Evolutionary conservation across 176 grass and related monocot species (phyloP).

Genomic region (Triticum timopheevii): DNA sequence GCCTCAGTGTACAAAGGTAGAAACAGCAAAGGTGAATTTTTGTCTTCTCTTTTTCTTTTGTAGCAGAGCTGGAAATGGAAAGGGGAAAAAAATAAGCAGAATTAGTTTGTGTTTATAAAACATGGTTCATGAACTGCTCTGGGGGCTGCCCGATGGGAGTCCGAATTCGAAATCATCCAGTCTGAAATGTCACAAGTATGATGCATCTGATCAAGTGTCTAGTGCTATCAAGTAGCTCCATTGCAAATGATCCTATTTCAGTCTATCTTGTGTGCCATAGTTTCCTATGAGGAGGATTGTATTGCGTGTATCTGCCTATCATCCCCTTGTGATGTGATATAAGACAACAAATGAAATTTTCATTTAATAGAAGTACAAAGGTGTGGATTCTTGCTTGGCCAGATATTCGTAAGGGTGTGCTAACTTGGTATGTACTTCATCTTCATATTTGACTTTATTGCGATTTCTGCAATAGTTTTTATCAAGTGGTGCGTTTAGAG

Average conservation of each 20-base stretch:
- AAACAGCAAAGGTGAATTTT: slow-evolving; percentile 56
- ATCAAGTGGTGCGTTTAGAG: slow-evolving; percentile 20
- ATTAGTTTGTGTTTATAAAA: slow-evolving; percentile 51
- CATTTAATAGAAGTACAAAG: background rate
- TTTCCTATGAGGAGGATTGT: slow-evolving; percentile 38
- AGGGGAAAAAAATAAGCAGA: slow-evolving; percentile 30
- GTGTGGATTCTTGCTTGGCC: slow-evolving; percentile 17
- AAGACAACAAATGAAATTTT: background rate
- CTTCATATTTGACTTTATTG: slow-evolving; percentile 32
- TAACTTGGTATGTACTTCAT: slow-evolving; percentile 18
- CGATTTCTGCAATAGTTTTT: background rate
- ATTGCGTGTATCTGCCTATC: slow-evolving; percentile 49
- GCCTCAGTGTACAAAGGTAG: slow-evolving; percentile 53
- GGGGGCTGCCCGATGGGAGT: background rate
- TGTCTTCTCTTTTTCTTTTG: slow-evolving; percentile 38
- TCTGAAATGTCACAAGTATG: slow-evolving; percentile 27
- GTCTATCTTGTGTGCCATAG: background rate
- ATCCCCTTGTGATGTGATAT: slow-evolving; percentile 30
- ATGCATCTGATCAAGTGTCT: slow-evolving; percentile 32
- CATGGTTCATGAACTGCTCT: slow-evolving; percentile 37
- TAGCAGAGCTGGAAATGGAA: slow-evolving; percentile 39
- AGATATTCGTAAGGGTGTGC: background rate
- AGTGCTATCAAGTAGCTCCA: slow-evolving; percentile 18
- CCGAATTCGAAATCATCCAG: slow-evolving; percentile 9
- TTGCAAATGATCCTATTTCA: slow-evolving; percentile 7